Evolutionary conservation across 192 early-diverging fungal genomes (phyloP).

Genomic region (Backusella tuberculispora): DNA sequence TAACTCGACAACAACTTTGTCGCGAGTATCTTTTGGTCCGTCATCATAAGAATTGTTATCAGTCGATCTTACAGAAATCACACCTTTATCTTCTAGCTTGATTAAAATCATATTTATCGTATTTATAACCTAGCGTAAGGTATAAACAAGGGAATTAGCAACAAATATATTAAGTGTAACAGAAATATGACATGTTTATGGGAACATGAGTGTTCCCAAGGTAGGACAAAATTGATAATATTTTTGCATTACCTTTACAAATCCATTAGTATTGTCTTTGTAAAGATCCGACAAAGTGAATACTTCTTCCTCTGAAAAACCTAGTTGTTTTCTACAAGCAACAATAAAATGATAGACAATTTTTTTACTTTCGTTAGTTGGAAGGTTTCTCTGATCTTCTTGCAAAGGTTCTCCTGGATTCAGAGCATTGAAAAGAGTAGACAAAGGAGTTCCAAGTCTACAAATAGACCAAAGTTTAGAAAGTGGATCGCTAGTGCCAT

Average conservation of each 20-base stretch:
- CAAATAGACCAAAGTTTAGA: constrained; percentile 74
- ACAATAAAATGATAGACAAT: constrained; percentile 87
- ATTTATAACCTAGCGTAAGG: constrained; percentile 71
- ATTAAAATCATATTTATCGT: constrained; percentile 80
- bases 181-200: constrained; percentile 10
- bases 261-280: constrained; percentile 94
- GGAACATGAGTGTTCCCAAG: background rate
- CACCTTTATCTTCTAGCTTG: constrained; percentile 70
- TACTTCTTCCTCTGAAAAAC: constrained; percentile 75
- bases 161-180: constrained; percentile 3
- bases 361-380: constrained; percentile 76
- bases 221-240: background rate
- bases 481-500: constrained; percentile 60
- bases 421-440: constrained; percentile 73
- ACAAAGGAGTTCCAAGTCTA: constrained; percentile 71
- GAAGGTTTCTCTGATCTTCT: constrained; percentile 56
- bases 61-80: constrained; percentile 43
- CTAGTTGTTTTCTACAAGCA: constrained; percentile 79
- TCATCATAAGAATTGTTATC: constrained; percentile 50
- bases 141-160: constrained; percentile 27
- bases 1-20: constrained; percentile 85
- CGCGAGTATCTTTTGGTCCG: constrained; percentile 85
- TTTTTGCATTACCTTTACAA: constrained; percentile 79
- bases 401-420: constrained; percentile 64
- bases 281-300: constrained; percentile 88